Percentiles rank a stretch among this genome's conserved stretches.
Evolutionary conservation across 2,329 filamentous ascomycete genomes (phyloP).

Genomic region (Hymenoscyphus salicellus): DNA sequence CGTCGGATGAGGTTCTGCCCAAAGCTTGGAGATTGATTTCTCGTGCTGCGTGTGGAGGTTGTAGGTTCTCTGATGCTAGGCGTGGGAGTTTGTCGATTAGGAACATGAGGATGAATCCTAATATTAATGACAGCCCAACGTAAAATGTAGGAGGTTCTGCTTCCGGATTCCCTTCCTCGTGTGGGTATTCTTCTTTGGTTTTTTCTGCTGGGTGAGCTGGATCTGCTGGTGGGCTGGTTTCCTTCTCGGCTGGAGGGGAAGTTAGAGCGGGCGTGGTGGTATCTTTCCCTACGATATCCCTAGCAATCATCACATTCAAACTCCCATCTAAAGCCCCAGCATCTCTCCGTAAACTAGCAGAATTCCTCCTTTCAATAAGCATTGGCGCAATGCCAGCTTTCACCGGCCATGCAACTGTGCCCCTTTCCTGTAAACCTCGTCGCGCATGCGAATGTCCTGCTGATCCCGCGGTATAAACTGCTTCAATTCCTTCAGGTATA

Average conservation of each 20-base stretch:
- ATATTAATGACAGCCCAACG: conserved; percentile 80
- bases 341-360: conserved; percentile 1
- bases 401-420: conserved; percentile 1
- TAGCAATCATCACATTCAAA: conserved; percentile 14
- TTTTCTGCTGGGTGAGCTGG: conserved; percentile 17
- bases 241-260: conserved; percentile 11
- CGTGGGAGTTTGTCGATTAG: conserved; percentile 83
- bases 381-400: conserved; percentile 6
- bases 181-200: conserved; percentile 36
- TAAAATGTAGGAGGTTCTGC: conserved; percentile 63
- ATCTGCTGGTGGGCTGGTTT: conserved; percentile 14
- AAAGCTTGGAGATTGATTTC: conserved; percentile 89
- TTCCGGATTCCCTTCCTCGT: conserved; percentile 40
- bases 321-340: conserved; percentile 6
- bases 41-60: conserved; percentile 64
- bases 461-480: conserved; percentile 63
- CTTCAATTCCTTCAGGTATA: conserved; percentile 93
- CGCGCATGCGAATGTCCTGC: conserved; percentile 27
- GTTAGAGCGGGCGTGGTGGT: conserved; percentile 5
- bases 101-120: conserved; percentile 96
- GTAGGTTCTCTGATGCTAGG: conserved; percentile 64
- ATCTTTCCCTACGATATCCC: conserved; percentile 4
- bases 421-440: conserved; percentile 14
- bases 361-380: neutral
- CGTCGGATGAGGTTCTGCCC: conserved; percentile 37